Evolutionary conservation across 306 rosid species (phyloP).

Genomic region (Cicer judaicum): DNA sequence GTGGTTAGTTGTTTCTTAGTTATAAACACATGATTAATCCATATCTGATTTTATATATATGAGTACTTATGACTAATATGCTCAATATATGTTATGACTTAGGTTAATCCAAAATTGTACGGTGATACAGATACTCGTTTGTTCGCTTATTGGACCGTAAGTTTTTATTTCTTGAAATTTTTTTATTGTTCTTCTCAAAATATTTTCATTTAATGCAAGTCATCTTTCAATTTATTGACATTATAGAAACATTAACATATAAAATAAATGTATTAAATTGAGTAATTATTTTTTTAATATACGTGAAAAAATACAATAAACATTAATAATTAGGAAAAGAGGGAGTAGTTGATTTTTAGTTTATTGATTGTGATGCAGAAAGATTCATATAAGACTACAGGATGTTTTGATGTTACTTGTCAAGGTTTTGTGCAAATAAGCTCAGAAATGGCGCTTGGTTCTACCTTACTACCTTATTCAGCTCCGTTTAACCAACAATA

Average conservation of each 20-base stretch:
- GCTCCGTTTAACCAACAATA: slow-evolving; percentile 41
- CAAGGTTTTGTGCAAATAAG: slow-evolving; percentile 67
- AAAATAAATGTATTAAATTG: too few species aligned
- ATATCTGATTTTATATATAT: background rate
- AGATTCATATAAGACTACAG: slow-evolving; percentile 62
- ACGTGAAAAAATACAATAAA: too few species aligned
- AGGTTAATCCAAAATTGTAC: slow-evolving; percentile 71
- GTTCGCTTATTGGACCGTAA: slow-evolving; percentile 66
- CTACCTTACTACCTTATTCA: slow-evolving; percentile 49
- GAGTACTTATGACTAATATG: background rate
- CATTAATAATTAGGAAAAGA: too few species aligned
- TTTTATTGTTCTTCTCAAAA: background rate
- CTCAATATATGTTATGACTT: background rate
- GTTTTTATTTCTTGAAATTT: slow-evolving; percentile 13
- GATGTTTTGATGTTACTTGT: slow-evolving; percentile 75
- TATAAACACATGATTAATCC: background rate
- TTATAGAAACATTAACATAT: too few species aligned
- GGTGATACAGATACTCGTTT: slow-evolving; percentile 58
- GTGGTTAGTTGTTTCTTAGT: background rate
- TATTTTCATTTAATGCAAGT: background rate
- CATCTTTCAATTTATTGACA: too few species aligned
- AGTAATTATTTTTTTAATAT: too few species aligned
- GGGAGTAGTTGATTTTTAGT: background rate
- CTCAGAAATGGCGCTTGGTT: slow-evolving; percentile 51
- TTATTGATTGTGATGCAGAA: slow-evolving; percentile 41